Base-by-base conservation (phyloP, 2,329 filamentous ascomycete species). In the Didymella pinodella region DNA sequence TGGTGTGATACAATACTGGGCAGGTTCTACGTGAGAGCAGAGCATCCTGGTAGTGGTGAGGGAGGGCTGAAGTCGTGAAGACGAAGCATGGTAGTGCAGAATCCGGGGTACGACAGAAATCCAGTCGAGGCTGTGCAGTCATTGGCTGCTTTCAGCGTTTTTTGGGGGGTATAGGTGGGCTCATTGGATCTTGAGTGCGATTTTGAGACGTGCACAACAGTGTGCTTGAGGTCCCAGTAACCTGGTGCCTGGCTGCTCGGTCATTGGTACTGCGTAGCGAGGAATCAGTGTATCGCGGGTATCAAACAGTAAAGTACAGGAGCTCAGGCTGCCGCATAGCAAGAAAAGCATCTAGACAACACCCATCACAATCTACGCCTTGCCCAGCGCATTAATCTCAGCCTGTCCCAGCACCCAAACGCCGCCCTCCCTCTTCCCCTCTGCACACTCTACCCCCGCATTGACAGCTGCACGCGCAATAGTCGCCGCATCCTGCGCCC, bases 401-500 rank as follows among this genome's bases (percentile, higher is more conserved):
- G 69, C 71, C 66, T 82, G 78, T 36, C 83, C 83, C 29, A 93
- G 22, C 10, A 86, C 68, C 88, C 88, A 91, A 61, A 85, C 78
- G 75, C 85, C 81, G 82, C 86, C 75, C 71, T 81, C 54, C 57
- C 83, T 81, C 60, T 81, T 81, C 0, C 85, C 59, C 26, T 55
- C 55, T 4, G 41, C 40, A 43, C 55, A 62, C 44, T 62, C 48
- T 40, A 54, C 44, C 2, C 55, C 59, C 2, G 59, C 59, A 34
- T 59, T 56, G 14, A 59, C 29, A 28, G 59, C 59, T 14, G 56
- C 52, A 14, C 48, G 20, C 2, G 52, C 55, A 28, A 96, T 92
- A 32, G 90, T 85, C 55, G 88, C 84, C 5, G 86, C 87, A 50
- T 95, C 91, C 79, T 95, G 90, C 1, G 87, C 90, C 76, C 91